Evolutionary conservation across 495 filamentous ascomycete species (phyloP).

Genomic region (Tuber aestivum): DNA sequence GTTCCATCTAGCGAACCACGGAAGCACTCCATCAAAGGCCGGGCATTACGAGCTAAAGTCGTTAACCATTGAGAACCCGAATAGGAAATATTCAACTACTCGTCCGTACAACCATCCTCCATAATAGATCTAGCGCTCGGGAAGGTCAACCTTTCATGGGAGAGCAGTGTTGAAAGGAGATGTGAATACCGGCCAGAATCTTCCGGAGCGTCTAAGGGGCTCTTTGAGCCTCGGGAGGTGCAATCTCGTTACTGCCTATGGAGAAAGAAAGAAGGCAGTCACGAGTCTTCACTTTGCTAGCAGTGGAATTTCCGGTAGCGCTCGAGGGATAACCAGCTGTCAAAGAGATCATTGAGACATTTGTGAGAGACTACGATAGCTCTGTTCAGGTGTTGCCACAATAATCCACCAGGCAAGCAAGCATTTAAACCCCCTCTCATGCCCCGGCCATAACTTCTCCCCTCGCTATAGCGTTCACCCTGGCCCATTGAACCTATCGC

Average conservation of each 20-base stretch:
- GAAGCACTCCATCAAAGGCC: not conserved
- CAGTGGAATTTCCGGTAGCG: not conserved
- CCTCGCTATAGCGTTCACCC: not conserved
- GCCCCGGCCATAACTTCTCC: not conserved
- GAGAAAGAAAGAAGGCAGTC: not conserved
- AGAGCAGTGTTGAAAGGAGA: not conserved
- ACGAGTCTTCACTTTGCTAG: not conserved
- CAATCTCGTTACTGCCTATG: not conserved
- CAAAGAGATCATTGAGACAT: not conserved
- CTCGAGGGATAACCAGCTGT: not conserved
- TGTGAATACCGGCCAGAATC: not conserved
- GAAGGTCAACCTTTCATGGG: not conserved
- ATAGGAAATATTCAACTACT: slow-evolving; percentile 23
- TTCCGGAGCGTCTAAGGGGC: not conserved
- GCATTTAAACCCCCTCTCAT: not conserved
- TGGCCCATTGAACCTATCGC: not conserved
- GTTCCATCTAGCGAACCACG: not conserved
- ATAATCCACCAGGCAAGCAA: not conserved
- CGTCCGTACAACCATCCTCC: not conserved
- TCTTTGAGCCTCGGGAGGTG: not conserved
- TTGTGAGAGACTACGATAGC: not conserved
- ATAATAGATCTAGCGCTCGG: not conserved
- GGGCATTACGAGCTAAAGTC: not conserved
- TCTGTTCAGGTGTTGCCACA: not conserved
- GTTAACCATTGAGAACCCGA: slow-evolving; percentile 26